Conservation (phyloP, 345 rosid genomes). For the Hibiscus trionum region DNA sequence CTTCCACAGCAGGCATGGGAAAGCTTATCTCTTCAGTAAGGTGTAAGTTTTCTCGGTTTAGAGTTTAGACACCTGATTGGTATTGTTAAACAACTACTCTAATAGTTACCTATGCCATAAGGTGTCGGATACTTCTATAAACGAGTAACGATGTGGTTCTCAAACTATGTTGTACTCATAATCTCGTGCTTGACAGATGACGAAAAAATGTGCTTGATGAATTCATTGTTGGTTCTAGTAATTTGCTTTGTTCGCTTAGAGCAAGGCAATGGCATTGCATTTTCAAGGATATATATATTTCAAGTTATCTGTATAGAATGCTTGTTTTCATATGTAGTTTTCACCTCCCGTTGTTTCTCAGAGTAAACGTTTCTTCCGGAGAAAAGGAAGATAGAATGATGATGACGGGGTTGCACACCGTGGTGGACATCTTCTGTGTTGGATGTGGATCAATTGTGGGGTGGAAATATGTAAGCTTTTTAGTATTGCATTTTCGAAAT, state of each 20-base stretch:
- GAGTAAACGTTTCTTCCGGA: conserved; percentile 70
- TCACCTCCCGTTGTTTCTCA: conserved; percentile 30
- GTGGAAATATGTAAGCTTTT: conserved; percentile 86
- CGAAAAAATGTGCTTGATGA: background rate
- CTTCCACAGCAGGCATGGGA: conserved; percentile 85
- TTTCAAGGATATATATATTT: background rate
- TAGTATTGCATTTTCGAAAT: background rate
- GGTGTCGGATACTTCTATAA: background rate
- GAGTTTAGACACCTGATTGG: conserved; percentile 18
- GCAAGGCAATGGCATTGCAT: background rate
- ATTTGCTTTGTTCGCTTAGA: background rate
- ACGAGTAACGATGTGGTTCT: background rate
- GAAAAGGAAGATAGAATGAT: conserved; percentile 71
- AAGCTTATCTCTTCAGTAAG: conserved; percentile 91
- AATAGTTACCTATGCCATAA: conserved; percentile 2
- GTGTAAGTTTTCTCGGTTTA: conserved; percentile 74
- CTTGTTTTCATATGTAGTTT: conserved; percentile 1
- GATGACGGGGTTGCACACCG: conserved; percentile 85
- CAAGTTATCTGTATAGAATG: conserved; percentile 6
- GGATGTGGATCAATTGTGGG: conserved; percentile 95
- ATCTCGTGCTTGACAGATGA: background rate
- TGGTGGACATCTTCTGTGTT: conserved; percentile 90
- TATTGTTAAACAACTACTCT: conserved; percentile 1
- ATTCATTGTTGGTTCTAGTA: background rate
- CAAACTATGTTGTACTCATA: background rate